phyloP scores from a whole-genome alignment of 2,329 filamentous ascomycete species.

The Clonostachys rosea region DNA sequence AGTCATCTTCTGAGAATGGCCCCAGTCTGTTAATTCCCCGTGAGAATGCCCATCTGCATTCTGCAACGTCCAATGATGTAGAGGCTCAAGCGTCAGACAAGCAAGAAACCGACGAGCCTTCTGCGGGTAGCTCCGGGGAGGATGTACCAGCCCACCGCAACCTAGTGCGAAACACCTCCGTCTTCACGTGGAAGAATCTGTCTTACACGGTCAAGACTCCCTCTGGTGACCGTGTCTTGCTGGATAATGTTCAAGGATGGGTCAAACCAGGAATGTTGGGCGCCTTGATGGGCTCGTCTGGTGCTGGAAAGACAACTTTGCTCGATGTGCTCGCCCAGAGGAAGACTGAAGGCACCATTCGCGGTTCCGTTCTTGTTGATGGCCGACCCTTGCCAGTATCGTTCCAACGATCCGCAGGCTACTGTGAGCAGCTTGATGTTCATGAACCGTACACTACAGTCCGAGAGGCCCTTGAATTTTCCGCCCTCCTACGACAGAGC shows the following conservation, averaged over 20 bases:
- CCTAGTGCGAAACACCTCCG: conserved; percentile 57
- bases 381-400: conserved; percentile 48
- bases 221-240: conserved; percentile 58
- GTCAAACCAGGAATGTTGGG: conserved; percentile 86
- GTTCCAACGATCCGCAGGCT: conserved; percentile 62
- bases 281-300: conserved; percentile 64
- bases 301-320: conserved; percentile 37
- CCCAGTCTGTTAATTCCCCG: conserved; percentile 57
- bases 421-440: conserved; percentile 78
- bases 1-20: conserved; percentile 43
- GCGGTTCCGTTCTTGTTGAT: conserved; percentile 62
- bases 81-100: conserved; percentile 31
- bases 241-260: conserved; percentile 82
- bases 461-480: conserved; percentile 71
- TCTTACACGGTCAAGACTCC: conserved; percentile 63
- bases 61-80: conserved; percentile 33
- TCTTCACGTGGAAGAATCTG: conserved; percentile 73
- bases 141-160: conserved; percentile 8
- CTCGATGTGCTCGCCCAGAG: conserved; percentile 39
- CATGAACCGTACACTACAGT: conserved; percentile 71
- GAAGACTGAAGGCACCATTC: conserved; percentile 56
- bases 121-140: conserved; percentile 1
- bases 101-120: conserved; percentile 7
- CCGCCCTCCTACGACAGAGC: conserved; percentile 68
- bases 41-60: conserved; percentile 41